Conservation (phyloP, 192 early-diverging fungal genomes). For the Fimicolochytrium jonesii region DNA sequence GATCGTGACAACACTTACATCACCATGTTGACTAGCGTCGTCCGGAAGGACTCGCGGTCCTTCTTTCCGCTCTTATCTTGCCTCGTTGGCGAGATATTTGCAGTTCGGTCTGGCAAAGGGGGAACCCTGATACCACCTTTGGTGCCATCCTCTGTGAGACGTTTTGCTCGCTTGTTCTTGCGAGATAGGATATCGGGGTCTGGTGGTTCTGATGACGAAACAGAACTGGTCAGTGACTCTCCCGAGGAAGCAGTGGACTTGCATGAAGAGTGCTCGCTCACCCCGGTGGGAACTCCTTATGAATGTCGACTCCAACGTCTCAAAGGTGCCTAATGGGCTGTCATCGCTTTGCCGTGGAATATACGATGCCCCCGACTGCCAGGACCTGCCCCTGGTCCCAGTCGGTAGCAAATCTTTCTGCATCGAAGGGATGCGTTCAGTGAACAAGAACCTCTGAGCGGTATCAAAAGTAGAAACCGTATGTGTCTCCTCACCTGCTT, state of each 20-base stretch:
- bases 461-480: not conserved
- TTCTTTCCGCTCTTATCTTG: constrained; percentile 42
- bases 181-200: not conserved
- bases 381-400: constrained; percentile 45
- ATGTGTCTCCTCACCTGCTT: not conserved
- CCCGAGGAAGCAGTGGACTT: not conserved
- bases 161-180: not conserved
- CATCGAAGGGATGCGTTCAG: not conserved
- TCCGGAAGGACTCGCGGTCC: constrained; percentile 55
- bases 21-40: constrained; percentile 54
- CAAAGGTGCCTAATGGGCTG: constrained; percentile 35
- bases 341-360: constrained; percentile 29
- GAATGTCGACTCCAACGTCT: constrained; percentile 34
- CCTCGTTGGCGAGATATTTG: not conserved
- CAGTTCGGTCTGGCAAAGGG: not conserved
- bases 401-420: constrained; percentile 43
- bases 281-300: constrained; percentile 26
- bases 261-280: not conserved
- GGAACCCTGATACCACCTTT: not conserved
- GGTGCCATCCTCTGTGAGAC: not conserved
- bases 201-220: not conserved
- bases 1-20: constrained; percentile 38
- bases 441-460: not conserved
- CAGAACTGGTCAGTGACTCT: not conserved
- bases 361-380: constrained; percentile 44